A percentile compares a stretch with the other conserved stretches of the same genome.
These are phyloP conservation scores for Pichia sporocuriosa DNA, from an alignment of 805 yeast genomes.

Conservation along the genomic window DNA sequence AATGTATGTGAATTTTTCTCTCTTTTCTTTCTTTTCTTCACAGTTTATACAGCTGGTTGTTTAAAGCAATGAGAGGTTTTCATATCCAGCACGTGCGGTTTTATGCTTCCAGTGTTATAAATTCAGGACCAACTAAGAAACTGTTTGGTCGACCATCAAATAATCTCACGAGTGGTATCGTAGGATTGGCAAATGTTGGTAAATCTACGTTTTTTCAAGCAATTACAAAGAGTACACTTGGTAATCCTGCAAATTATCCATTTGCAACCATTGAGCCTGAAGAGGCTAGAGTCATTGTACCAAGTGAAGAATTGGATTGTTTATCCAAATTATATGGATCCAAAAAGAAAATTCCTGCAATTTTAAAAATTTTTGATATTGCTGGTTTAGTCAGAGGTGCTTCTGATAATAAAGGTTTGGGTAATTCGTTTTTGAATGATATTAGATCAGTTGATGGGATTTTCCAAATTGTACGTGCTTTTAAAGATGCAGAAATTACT, in stretches of 20 bases:
- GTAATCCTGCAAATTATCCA: constrained; percentile 66
- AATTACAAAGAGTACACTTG: constrained; percentile 52
- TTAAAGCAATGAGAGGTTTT: background rate
- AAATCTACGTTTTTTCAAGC: constrained; percentile 54
- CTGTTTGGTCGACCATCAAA: constrained; percentile 31
- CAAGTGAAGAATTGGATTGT: constrained; percentile 41
- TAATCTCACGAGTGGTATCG: constrained; percentile 39
- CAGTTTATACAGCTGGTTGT: background rate
- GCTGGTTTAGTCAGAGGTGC: constrained; percentile 67
- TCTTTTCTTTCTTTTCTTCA: background rate
- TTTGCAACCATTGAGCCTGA: constrained; percentile 75
- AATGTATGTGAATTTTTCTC: background rate
- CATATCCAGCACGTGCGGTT: constrained; percentile 1
- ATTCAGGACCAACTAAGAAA: too few species aligned
- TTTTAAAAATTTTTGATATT: constrained; percentile 55
- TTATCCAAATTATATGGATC: constrained; percentile 44
- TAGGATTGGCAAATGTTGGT: constrained; percentile 64
- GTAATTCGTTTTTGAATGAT: constrained; percentile 65
- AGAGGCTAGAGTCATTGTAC: constrained; percentile 52
- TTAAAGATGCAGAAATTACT: constrained; percentile 56
- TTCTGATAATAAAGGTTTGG: constrained; percentile 60
- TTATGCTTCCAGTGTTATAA: too few species aligned
- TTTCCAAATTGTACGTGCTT: constrained; percentile 62
- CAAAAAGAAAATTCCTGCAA: constrained; percentile 44
- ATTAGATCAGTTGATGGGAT: constrained; percentile 68